These are phyloP conservation scores for Hevea brasiliensis DNA, from an alignment of 345 rosid genomes.

Conservation along the genomic window DNA sequence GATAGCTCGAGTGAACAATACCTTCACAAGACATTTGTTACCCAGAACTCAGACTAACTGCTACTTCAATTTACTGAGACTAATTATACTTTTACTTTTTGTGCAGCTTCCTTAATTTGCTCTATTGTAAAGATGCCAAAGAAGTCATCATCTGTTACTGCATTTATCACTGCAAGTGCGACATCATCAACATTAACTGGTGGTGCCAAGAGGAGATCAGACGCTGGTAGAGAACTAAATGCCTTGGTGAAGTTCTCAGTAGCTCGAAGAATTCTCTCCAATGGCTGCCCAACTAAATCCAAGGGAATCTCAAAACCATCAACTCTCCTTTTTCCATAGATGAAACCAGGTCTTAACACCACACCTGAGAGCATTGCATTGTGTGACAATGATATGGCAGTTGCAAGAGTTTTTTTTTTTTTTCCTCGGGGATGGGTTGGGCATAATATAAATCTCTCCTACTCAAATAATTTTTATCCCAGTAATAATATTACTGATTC, in stretches of 20 bases:
- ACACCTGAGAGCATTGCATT: conserved; percentile 58
- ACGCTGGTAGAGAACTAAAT: conserved; percentile 68
- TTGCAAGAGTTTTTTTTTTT: no score
- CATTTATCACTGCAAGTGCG: conserved; percentile 68
- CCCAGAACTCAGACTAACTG: not conserved
- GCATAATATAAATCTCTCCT: no score
- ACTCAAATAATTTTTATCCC: no score
- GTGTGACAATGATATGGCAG: not conserved
- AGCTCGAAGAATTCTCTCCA: conserved; percentile 57
- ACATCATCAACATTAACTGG: conserved; percentile 78
- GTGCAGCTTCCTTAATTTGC: conserved; percentile 92
- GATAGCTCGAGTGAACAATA: not conserved
- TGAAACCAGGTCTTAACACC: conserved; percentile 82
- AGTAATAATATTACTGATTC: no score
- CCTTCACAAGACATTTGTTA: not conserved
- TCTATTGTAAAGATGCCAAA: conserved; percentile 88
- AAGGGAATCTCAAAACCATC: conserved; percentile 80
- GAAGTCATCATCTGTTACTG: conserved; percentile 68
- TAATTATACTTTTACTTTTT: conserved; percentile 51
- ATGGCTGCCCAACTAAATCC: conserved; percentile 71
- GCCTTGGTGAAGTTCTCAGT: conserved; percentile 63
- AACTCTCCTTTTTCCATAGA: conserved; percentile 71
- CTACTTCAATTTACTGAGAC: not conserved
- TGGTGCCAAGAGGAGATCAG: conserved; percentile 78
- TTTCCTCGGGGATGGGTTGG: no score